Base-by-base conservation (phyloP, 2,329 filamentous ascomycete species). In the Xenosphaeropsis pyriputrescens region DNA sequence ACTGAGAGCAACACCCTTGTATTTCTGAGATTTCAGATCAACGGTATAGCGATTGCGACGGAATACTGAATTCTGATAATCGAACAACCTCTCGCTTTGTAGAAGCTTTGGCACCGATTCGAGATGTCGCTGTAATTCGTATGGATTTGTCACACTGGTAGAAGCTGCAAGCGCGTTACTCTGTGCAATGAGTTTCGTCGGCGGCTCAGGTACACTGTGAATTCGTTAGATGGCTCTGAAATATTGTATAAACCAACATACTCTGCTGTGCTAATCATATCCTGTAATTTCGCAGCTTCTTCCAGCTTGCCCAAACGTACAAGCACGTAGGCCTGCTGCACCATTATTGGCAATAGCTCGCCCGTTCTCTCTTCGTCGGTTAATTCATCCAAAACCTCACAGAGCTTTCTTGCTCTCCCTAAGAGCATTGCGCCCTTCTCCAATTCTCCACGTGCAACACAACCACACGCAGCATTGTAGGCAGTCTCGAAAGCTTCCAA, bases 401-500 rank as follows among this genome's bases (percentile, higher is more conserved):
- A 91, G 15, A 89, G 62, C 46, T 77, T 71, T 47, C 69, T 70
- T 2, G 85, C 77, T 38, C 78, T 68, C 57, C 78, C 80, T 42
- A 91, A 60, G 40, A 88, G 63, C 17, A 79, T 62, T 16, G 74
- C 67, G 1, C 75, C 83, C 46, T 75, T 70, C 4, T 60, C 66
- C 29, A 83, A 63, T 47, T 83, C 77, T 6, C 75, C 79, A 34
- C 73, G 66, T 12, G 80, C 79, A 48, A 91, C 76, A 54, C 72
- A 75, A 15, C 68, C 68, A 54, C 83, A 89, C 7, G 82, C 84
- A 17, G 75, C 70, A 56, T 93, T 93, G 60, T 84, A 93, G 9
- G 81, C 78, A 18, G 80, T 78, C 61, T 91, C 85, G 48, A 91
- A 91, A 2, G 78, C 72, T 44, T 86, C 80, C 18, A 81, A 59